phyloP scores from a whole-genome alignment of 257 asterid genomes.

The Petunia axillaris region DNA sequence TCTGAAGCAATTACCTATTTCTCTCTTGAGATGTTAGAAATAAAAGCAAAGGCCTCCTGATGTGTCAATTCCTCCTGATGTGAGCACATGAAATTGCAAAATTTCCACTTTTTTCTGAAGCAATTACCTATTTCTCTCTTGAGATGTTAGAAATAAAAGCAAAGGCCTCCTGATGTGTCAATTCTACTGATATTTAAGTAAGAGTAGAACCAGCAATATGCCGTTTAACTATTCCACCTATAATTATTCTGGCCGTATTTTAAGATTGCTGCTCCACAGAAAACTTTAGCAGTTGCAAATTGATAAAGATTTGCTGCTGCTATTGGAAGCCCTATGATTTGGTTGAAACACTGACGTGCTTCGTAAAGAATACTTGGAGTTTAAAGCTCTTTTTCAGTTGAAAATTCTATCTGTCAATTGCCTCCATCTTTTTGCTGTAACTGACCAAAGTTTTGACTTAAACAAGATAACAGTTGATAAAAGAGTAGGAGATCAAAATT shows the following conservation, averaged over 20 bases:
- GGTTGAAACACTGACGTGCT: neutral
- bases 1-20: neutral
- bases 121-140: neutral
- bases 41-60: neutral
- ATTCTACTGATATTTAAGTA: neutral
- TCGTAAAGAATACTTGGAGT: conserved; percentile 9
- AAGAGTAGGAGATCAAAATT: neutral
- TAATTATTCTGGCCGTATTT: neutral
- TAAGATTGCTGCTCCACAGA: neutral
- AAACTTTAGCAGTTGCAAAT: neutral
- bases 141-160: neutral
- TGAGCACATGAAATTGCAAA: conserved; percentile 33
- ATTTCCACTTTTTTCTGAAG: neutral
- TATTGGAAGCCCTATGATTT: neutral
- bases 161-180: neutral
- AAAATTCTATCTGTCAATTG: neutral
- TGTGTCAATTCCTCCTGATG: conserved; percentile 49
- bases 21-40: neutral
- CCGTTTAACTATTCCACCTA: neutral
- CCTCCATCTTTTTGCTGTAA: neutral
- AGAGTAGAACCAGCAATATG: neutral
- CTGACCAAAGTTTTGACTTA: neutral
- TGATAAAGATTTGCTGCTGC: neutral
- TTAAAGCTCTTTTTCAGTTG: neutral
- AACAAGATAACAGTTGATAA: neutral